These are phyloP conservation scores for Pholiota molesta DNA, from an alignment of 768 basidiomycete species.

Conservation along the genomic window DNA sequence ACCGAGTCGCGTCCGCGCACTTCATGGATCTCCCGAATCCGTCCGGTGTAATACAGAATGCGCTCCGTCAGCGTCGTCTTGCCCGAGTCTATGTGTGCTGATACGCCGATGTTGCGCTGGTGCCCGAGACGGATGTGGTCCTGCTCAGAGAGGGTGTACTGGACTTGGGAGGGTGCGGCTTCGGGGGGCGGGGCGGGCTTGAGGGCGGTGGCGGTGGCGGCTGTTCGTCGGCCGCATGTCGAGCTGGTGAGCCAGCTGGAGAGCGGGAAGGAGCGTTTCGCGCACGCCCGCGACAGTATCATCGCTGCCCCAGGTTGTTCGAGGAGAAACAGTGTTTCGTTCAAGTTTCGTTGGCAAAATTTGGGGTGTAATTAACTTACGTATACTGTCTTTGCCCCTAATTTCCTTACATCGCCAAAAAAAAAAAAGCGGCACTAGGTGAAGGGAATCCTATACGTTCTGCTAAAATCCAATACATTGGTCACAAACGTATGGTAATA, in stretches of 20 bases:
- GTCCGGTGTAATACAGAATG: slow-evolving; percentile 93
- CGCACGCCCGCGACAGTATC: slow-evolving; percentile 29
- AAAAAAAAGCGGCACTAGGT: too few relatives aligned
- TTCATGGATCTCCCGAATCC: slow-evolving; percentile 96
- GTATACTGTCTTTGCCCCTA: too few relatives aligned
- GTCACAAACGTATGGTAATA: too few relatives aligned
- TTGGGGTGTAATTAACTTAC: slow-evolving; percentile 4
- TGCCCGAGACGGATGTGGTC: slow-evolving; percentile 69
- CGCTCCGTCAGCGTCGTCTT: slow-evolving; percentile 99
- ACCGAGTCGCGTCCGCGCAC: slow-evolving; percentile 94
- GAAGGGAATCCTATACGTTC: too few relatives aligned
- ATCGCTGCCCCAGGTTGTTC: slow-evolving; percentile 17
- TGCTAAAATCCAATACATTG: too few relatives aligned
- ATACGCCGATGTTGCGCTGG: slow-evolving; percentile 96
- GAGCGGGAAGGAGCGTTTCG: slow-evolving; percentile 20
- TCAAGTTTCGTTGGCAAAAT: slow-evolving; percentile 6
- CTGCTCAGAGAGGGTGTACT: slow-evolving; percentile 56
- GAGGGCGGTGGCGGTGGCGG: slow-evolving; percentile 48
- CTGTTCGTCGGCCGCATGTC: slow-evolving; percentile 34
- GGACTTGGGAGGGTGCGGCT: slow-evolving; percentile 25
- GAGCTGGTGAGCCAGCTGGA: slow-evolving; percentile 19
- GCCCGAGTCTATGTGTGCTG: slow-evolving; percentile 94
- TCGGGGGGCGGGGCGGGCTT: slow-evolving; percentile 12
- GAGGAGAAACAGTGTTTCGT: neutral
- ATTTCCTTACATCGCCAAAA: too few relatives aligned